Conservation (phyloP, 1,284 basidiomycete species). For the Mycena sp. region DNA sequence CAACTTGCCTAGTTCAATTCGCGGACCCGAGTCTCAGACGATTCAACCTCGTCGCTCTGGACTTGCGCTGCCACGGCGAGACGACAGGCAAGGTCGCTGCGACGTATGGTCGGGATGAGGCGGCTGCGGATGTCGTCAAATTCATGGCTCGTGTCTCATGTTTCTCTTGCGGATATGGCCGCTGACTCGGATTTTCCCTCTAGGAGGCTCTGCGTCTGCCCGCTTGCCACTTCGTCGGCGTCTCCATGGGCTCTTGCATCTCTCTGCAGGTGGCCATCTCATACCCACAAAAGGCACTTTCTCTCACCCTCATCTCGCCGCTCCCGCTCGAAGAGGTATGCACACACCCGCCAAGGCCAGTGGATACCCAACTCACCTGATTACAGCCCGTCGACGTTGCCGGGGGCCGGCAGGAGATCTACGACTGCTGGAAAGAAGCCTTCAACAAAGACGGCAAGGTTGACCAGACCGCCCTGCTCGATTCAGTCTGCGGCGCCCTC, state of each 20-base stretch:
- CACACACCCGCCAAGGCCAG: not conserved
- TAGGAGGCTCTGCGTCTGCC: conserved; percentile 48
- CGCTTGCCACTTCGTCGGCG: conserved; percentile 49
- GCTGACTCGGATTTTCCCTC: not conserved
- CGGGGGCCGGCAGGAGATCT: conserved; percentile 46
- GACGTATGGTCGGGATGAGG: conserved; percentile 40
- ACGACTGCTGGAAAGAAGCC: conserved; percentile 45
- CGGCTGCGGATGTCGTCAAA: conserved; percentile 43
- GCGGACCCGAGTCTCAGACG: conserved; percentile 42
- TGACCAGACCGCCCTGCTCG: conserved; percentile 39
- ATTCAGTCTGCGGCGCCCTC: conserved; percentile 44
- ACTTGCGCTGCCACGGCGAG: conserved; percentile 43
- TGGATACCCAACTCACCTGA: not conserved
- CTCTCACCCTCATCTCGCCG: conserved; percentile 50
- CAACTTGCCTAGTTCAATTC: conserved; percentile 42
- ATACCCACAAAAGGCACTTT: conserved; percentile 46
- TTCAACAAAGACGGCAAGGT: conserved; percentile 26
- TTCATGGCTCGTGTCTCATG: conserved; percentile 40
- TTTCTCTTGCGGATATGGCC: not conserved
- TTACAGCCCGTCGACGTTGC: conserved; percentile 46
- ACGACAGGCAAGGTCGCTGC: conserved; percentile 40
- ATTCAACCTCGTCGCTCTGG: conserved; percentile 49
- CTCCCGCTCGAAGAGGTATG: conserved; percentile 47
- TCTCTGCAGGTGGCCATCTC: conserved; percentile 45
- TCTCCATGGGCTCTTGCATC: conserved; percentile 48